Evolutionary conservation across 768 basidiomycete genomes (phyloP), one percentile per base, ranked within the genome.

Genomic region (Xerocomellus amylosporus): DNA sequence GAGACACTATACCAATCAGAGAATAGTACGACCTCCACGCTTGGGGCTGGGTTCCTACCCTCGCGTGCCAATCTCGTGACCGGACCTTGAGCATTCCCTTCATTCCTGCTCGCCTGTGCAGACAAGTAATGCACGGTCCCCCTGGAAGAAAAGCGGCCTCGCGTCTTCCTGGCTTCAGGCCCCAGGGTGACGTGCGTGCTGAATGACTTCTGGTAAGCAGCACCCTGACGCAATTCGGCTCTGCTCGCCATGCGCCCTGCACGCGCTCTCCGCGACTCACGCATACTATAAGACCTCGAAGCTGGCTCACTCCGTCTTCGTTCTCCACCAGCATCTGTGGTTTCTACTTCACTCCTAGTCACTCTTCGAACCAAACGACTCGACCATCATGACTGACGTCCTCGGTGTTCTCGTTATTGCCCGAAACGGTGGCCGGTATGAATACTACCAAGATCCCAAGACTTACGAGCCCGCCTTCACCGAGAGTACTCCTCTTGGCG

Each of bases 401-500:
- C 84, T 86, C 64, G 89, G 89, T 74, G 87, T 85, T 65, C 79
- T 91, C 62, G 76, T 90, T 69, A 75, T 91, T 65, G 84, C 85
- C 55, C 85, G 89, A 68, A 90, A 90, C 67, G 89, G 89, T 55
- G 88, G 89, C 72, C 83, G 88, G 58, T 71, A 69, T 63, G 81
- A 79, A 64, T 86, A 78, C 70, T 80, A 80, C 74, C 89, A 91
- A 71, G 79, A 90, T 67, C 88, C 89, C 22, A 69, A 73, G 62
- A 86, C 80, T 33, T 90, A 90, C 66, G 73, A 81, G 57, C 77
- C 79, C 43, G 74, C 78, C 30, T 78, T 79, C 65, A 83, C 87
- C 9, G 82, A 83, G 74, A 86, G 85, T 46, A 90, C 87, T 39
- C 85, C 88, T 60, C 81, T 89, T 58, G 88, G 88, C 53, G 85